Evolutionary conservation across 805 yeast genomes (phyloP), one percentile per base, ranked within the genome.

Genomic region (Kuraishia ogatae): DNA sequence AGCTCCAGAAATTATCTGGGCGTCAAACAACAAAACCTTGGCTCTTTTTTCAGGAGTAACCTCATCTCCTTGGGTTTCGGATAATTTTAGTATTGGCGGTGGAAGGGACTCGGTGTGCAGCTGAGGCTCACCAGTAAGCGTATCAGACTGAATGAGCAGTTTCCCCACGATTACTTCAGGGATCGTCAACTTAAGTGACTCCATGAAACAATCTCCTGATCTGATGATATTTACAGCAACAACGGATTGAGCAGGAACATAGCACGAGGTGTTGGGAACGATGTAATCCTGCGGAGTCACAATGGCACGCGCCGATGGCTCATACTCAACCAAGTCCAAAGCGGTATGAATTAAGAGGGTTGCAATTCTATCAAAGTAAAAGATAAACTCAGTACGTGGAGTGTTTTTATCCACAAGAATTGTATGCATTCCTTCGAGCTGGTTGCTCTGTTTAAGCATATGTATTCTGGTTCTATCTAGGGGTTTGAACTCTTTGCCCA

Each of bases 181-280:
- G 24, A 90, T 75, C 0, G 92, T 81, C 60, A 83, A 83, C 57
- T 87, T 81, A 47, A 93, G 73, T 0, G 97, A 85, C 29, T 79
- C 80, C 81, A 88, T 84, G 64, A 92, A 92, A 64, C 97, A 89
- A 66, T 91, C 97, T 4, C 99, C 99, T 0, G 97, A 91, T 59
- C 97, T 78, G 29, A 92, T 85, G 48, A 92, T 81, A 59, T 86
- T 86, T 5, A 90, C 87, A 0, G 94, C 94, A 28, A 87, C 73
- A 10, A 87, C 72, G 23, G 60, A 23, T 1, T 71, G 75, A 1
- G 70, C 59, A 1, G 86, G 80, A 4, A 81, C 85, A 10, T 20
- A 15, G 35, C 35, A 28, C 6, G 50, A 15, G 48, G n/a, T 20
- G 46, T 23, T 59, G 0, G 78, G 78, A 56, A 60, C 69, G 1